Percentiles rank a stretch among this genome's conserved stretches.
phyloP scores from a whole-genome alignment of 495 filamentous ascomycete species.

The Friedmanniomyces simplex region DNA sequence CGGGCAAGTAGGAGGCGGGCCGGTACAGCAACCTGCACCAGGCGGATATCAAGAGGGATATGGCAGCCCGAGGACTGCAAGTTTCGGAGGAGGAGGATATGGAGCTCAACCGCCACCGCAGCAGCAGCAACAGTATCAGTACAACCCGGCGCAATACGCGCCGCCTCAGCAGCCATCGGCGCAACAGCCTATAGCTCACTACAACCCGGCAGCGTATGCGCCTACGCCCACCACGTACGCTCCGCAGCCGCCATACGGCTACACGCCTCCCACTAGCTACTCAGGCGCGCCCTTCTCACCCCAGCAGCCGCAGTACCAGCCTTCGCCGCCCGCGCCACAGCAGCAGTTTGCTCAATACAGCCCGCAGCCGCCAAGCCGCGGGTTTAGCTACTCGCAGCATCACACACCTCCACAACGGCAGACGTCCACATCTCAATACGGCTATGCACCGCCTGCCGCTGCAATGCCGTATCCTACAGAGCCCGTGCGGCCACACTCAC shows the following conservation, averaged over 20 bases:
- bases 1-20: constrained; percentile 8
- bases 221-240: constrained; percentile 28
- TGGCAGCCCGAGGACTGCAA: constrained; percentile 1
- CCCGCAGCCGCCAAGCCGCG: constrained; percentile 6
- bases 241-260: constrained; percentile 31
- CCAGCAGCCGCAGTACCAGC: constrained; percentile 13
- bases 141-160: constrained; percentile 77
- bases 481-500: background rate
- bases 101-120: constrained; percentile 41
- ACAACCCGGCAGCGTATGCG: constrained; percentile 35
- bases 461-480: constrained; percentile 1
- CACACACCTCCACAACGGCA: constrained; percentile 2
- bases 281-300: constrained; percentile 11
- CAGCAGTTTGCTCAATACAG: constrained; percentile 24
- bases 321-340: constrained; percentile 20
- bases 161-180: constrained; percentile 40
- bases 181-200: constrained; percentile 23
- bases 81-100: constrained; percentile 28
- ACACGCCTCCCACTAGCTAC: background rate
- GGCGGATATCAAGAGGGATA: constrained; percentile 7
- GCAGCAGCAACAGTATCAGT: constrained; percentile 35
- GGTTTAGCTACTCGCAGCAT: constrained; percentile 2
- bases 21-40: constrained; percentile 11
- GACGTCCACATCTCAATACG: background rate
- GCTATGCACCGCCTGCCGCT: background rate